Evolutionary conservation across 1,284 basidiomycete genomes (phyloP).

Genomic region (Cryptococcus floricola): DNA sequence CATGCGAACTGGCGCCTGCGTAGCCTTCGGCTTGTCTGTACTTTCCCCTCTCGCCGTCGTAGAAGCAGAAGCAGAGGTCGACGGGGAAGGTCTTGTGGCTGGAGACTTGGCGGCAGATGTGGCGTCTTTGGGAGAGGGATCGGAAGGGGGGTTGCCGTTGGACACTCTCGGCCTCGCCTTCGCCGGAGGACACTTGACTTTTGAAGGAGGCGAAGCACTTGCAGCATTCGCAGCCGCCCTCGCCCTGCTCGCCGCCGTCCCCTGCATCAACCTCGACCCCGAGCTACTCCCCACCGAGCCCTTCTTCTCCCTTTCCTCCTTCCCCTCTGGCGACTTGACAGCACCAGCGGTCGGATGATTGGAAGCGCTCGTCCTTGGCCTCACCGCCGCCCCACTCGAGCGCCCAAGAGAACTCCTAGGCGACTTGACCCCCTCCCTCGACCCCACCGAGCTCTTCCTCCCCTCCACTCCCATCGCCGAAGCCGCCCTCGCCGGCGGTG

Average conservation of each 20-base stretch:
- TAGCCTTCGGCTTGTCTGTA: neutral
- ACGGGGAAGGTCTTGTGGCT: neutral
- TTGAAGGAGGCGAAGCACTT: neutral
- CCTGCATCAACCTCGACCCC: conserved; percentile 28
- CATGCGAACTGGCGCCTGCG: conserved; percentile 4
- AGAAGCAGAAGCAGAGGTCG: neutral
- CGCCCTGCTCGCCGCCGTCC: conserved; percentile 32
- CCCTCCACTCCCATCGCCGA: neutral
- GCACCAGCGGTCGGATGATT: neutral
- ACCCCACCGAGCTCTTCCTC: neutral
- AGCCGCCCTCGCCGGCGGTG: neutral
- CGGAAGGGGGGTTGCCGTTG: neutral
- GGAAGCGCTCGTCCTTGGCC: conserved; percentile 1
- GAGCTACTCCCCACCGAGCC: conserved; percentile 1
- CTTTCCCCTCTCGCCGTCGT: neutral
- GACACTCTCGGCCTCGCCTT: neutral
- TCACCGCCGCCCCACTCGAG: neutral
- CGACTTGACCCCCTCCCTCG: neutral
- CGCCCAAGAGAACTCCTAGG: neutral
- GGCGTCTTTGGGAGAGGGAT: too few relatives aligned
- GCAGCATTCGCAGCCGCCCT: conserved; percentile 17
- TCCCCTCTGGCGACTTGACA: neutral
- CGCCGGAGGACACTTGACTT: neutral
- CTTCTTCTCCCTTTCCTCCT: neutral
- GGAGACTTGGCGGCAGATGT: neutral